phyloP scores from a whole-genome alignment of 306 rosid genomes.

The Fagus sylvatica region DNA sequence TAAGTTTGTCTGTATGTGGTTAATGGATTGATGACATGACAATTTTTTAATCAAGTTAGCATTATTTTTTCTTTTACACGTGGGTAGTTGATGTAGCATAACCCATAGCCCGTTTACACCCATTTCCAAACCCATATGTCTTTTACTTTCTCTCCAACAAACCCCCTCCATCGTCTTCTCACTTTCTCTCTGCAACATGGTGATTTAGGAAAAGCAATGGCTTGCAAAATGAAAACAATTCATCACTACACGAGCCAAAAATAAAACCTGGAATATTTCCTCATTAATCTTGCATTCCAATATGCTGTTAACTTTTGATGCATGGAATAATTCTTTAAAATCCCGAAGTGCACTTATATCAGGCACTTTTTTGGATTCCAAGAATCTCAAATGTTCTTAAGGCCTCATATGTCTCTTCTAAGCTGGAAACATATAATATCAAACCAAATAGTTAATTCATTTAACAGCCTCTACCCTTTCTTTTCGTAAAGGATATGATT shows the following conservation, averaged over 20 bases:
- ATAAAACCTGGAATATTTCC: slow-evolving; percentile 57
- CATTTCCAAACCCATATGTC: too few relatives aligned
- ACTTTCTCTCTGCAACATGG: too few relatives aligned
- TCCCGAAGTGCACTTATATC: slow-evolving; percentile 41
- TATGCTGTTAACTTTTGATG: slow-evolving; percentile 66
- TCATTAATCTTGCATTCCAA: slow-evolving; percentile 62
- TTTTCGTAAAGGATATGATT: too few relatives aligned
- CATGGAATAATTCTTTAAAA: slow-evolving; percentile 67
- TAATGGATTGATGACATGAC: too few relatives aligned
- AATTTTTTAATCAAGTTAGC: too few relatives aligned
- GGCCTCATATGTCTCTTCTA: slow-evolving; percentile 81
- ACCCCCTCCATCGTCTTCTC: too few relatives aligned
- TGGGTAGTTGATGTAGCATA: too few relatives aligned
- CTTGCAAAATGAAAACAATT: slow-evolving; percentile 22
- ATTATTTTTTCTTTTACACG: too few relatives aligned
- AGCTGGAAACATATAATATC: slow-evolving; percentile 46
- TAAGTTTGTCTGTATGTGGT: too few relatives aligned
- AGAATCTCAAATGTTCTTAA: slow-evolving; percentile 75
- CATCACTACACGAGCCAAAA: slow-evolving; percentile 7
- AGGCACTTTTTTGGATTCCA: slow-evolving; percentile 53
- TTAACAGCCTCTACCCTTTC: too few relatives aligned
- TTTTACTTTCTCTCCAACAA: too few relatives aligned
- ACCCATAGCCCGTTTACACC: too few relatives aligned
- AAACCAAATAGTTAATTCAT: slow-evolving; percentile 17
- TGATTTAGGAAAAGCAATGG: not conserved